phyloP scores from a whole-genome alignment of 1,139 yeast genomes.

The Pneumocystis canis region DNA sequence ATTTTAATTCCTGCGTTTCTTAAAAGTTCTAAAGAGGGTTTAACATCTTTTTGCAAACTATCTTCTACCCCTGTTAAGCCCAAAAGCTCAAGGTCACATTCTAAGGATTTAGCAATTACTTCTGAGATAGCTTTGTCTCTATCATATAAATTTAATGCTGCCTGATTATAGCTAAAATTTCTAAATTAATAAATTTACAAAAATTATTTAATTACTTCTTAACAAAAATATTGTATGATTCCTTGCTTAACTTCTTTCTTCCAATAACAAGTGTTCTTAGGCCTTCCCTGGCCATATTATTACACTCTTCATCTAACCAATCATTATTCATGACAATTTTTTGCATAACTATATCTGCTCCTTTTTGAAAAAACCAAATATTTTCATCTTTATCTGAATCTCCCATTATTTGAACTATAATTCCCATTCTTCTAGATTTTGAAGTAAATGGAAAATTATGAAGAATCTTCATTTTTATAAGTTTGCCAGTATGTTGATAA shows the following conservation, averaged over 20 bases:
- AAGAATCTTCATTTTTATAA: slow-evolving; percentile 54
- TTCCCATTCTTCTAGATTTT: slow-evolving; percentile 94
- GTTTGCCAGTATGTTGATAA: slow-evolving; percentile 28
- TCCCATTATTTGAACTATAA: slow-evolving; percentile 38
- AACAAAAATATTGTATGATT: slow-evolving; percentile 47
- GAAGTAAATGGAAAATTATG: slow-evolving; percentile 88
- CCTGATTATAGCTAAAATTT: slow-evolving; percentile 26
- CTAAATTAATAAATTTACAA: neutral
- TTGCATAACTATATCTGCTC: slow-evolving; percentile 95
- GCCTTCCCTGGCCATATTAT: slow-evolving; percentile 97
- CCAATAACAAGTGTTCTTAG: slow-evolving; percentile 87
- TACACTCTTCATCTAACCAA: slow-evolving; percentile 95
- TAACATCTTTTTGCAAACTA: slow-evolving; percentile 77
- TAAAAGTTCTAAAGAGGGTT: slow-evolving; percentile 76
- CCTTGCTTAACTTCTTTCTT: slow-evolving; percentile 47
- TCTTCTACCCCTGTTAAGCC: slow-evolving; percentile 98
- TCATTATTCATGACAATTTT: slow-evolving; percentile 70
- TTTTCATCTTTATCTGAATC: slow-evolving; percentile 36
- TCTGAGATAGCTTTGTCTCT: slow-evolving; percentile 67
- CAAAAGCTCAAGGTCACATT: slow-evolving; percentile 66
- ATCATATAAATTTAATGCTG: slow-evolving; percentile 64
- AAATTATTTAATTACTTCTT: slow-evolving; percentile 27
- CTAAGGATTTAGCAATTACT: slow-evolving; percentile 55
- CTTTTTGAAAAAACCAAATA: slow-evolving; percentile 75
- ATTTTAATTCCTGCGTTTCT: slow-evolving; percentile 93